phyloP scores from a whole-genome alignment of 495 filamentous ascomycete genomes.

The Neurospora sp. region DNA sequence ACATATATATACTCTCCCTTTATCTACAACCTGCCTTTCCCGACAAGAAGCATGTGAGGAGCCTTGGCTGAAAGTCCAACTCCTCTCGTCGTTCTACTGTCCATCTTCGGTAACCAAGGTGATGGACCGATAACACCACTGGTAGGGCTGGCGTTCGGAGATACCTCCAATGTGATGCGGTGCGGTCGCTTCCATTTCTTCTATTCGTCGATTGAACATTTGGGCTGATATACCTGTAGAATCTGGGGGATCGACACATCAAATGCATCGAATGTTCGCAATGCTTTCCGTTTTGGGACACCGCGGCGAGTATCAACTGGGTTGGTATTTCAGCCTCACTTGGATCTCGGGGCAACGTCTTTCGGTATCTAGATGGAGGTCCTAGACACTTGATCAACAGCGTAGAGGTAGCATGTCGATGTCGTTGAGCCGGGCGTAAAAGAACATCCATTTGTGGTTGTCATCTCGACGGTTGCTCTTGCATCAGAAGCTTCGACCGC shows the following conservation, averaged over 20 bases:
- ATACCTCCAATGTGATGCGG: not conserved
- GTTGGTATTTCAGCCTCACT: not conserved
- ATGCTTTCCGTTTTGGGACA: not conserved
- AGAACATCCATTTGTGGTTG: too few species aligned
- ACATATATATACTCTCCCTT: not conserved
- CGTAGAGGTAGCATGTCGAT: too few species aligned
- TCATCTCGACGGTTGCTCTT: too few species aligned
- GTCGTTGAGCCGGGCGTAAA: too few species aligned
- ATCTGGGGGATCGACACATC: not conserved
- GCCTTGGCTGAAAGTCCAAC: not conserved
- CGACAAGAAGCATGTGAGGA: not conserved
- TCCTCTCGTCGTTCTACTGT: not conserved
- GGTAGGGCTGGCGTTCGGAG: not conserved
- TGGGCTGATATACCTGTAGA: not conserved
- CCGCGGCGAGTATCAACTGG: not conserved
- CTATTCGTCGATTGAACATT: not conserved
- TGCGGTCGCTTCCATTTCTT: not conserved
- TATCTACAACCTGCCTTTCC: too few species aligned
- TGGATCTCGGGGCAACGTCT: not conserved
- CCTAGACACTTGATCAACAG: too few species aligned
- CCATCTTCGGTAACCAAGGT: not conserved
- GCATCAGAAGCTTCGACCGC: too few species aligned
- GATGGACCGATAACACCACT: not conserved
- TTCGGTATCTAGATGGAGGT: too few species aligned
- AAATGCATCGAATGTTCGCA: not conserved